These are phyloP conservation scores for Silene vulgaris DNA, from an alignment of 179 eudicot genomes.

Conservation along the genomic window DNA sequence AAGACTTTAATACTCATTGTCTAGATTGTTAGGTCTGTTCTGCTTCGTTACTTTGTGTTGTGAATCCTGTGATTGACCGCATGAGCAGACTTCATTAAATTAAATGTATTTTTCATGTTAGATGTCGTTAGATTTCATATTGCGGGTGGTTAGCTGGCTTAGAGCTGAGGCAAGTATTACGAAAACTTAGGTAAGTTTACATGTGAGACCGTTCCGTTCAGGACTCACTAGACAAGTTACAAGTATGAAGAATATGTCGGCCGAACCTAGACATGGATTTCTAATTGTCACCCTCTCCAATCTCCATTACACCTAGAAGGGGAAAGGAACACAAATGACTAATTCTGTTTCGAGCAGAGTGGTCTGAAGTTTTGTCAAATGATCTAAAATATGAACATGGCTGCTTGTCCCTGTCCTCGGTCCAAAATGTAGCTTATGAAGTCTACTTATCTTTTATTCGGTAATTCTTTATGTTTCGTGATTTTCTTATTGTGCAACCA, in stretches of 20 bases:
- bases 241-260: background rate
- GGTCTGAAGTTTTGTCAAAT: too few relatives aligned
- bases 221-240: background rate
- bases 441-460: background rate
- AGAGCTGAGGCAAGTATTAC: background rate
- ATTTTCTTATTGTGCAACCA: slow-evolving; percentile 24
- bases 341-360: too few relatives aligned
- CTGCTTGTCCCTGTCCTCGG: background rate
- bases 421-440: background rate
- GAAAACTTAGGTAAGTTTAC: background rate
- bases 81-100: background rate
- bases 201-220: background rate
- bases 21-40: background rate
- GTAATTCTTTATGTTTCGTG: background rate
- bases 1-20: slow-evolving; percentile 21
- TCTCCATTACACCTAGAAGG: too few relatives aligned
- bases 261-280: background rate
- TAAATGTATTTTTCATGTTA: background rate
- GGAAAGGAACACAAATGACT: too few relatives aligned
- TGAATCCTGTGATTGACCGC: slow-evolving; percentile 2
- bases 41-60: slow-evolving; percentile 6
- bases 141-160: background rate
- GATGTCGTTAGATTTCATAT: slow-evolving; percentile 9
- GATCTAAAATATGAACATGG: too few relatives aligned
- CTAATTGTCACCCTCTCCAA: too few relatives aligned